Evolutionary conservation across 2,329 filamentous ascomycete genomes (phyloP).

Genomic region (Nigrospora osmanthi): DNA sequence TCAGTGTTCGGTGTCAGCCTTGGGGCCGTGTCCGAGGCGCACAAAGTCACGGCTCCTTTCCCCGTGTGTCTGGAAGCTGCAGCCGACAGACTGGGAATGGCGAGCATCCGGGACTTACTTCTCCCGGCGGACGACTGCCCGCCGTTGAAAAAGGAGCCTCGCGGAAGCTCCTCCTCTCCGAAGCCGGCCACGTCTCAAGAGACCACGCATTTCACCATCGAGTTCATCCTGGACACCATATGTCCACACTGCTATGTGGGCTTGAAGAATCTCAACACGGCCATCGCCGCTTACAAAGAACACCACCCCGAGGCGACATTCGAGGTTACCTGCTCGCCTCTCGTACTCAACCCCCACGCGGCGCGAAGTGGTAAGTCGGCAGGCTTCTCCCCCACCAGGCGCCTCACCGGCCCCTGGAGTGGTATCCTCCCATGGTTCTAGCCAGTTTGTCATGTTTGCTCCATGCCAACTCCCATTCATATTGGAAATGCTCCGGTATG

Average conservation of each 20-base stretch:
- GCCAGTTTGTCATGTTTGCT: too few species aligned
- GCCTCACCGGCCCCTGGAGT: too few species aligned
- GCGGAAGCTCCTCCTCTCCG: background rate
- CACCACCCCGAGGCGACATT: constrained; percentile 35
- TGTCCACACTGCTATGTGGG: constrained; percentile 47
- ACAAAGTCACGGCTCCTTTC: background rate
- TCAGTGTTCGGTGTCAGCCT: too few species aligned
- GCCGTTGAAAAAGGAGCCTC: background rate
- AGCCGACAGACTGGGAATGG: constrained; percentile 7
- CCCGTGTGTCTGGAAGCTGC: background rate
- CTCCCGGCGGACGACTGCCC: constrained; percentile 10
- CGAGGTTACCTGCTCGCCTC: constrained; percentile 38
- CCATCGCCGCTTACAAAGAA: constrained; percentile 31
- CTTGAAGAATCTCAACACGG: constrained; percentile 35
- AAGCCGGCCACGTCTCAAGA: constrained; percentile 1
- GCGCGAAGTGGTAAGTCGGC: constrained; percentile 17
- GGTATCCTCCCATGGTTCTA: too few species aligned
- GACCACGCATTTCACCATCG: constrained; percentile 28
- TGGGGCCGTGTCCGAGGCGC: too few species aligned
- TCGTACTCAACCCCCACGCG: constrained; percentile 29
- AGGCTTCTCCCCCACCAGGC: too few species aligned
- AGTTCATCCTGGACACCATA: constrained; percentile 40
- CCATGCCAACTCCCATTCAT: too few species aligned
- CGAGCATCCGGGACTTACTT: constrained; percentile 18
- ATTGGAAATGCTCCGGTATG: too few species aligned